Conservation (phyloP, 2,329 filamentous ascomycete genomes). For the Ampelomyces quisqualis region DNA sequence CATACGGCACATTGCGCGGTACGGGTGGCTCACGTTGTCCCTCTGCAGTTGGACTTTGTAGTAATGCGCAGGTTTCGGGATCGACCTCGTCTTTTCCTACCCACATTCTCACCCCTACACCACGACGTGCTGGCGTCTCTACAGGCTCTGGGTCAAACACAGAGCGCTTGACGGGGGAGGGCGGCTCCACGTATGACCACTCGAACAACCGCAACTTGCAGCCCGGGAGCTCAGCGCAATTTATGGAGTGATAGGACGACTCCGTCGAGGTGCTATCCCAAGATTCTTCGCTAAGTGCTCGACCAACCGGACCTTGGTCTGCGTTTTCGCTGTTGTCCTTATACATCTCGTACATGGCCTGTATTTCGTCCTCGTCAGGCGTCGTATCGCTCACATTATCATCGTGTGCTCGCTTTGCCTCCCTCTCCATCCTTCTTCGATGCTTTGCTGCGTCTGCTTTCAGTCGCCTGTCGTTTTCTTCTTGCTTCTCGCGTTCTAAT, state of each 20-base stretch:
- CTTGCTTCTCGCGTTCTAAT: slow-evolving; percentile 12
- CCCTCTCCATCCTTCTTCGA: slow-evolving; percentile 10
- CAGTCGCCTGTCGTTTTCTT: slow-evolving; percentile 6
- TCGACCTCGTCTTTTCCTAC: neutral
- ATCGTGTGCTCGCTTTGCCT: slow-evolving; percentile 8
- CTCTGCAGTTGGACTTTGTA: no score
- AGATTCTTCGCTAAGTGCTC: slow-evolving; percentile 20
- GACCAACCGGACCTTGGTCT: slow-evolving; percentile 3
- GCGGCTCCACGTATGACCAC: slow-evolving; percentile 24
- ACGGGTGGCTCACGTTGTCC: slow-evolving; percentile 1
- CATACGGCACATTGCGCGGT: slow-evolving; percentile 23
- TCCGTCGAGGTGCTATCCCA: slow-evolving; percentile 25
- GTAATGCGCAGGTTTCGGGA: no score
- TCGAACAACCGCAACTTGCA: slow-evolving; percentile 30
- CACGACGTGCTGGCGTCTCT: no score
- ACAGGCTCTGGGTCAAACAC: neutral
- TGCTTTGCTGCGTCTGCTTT: slow-evolving; percentile 8
- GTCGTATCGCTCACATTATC: slow-evolving; percentile 22
- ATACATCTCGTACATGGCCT: slow-evolving; percentile 2
- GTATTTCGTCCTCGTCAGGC: slow-evolving; percentile 6
- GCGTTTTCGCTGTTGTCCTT: slow-evolving; percentile 5
- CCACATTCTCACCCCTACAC: no score
- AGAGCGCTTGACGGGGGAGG: slow-evolving; percentile 3
- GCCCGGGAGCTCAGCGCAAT: slow-evolving; percentile 8
- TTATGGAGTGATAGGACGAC: neutral